Percentiles rank a stretch among this genome's conserved stretches.
These are phyloP conservation scores for Pulicaria dysenterica DNA, from an alignment of 129 eudicot species.

Conservation along the genomic window DNA sequence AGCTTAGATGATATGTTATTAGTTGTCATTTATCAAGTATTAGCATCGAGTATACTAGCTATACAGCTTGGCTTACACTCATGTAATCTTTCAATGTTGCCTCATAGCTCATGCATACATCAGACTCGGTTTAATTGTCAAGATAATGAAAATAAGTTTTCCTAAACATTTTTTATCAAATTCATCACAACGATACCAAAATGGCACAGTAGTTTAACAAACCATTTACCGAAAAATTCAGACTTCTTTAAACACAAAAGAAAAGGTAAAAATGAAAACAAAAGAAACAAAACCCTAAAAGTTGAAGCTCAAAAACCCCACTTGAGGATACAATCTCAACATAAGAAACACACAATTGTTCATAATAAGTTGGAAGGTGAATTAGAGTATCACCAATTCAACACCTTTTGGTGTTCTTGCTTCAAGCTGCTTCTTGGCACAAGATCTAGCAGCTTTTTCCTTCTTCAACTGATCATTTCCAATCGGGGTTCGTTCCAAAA, in stretches of 20 bases:
- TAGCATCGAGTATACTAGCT: too few relatives aligned
- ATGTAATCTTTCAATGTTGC: too few relatives aligned
- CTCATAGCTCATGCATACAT: background rate
- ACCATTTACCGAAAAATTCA: background rate
- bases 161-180: background rate
- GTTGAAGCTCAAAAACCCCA: constrained; percentile 6
- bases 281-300: background rate
- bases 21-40: too few relatives aligned
- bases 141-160: background rate
- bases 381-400: constrained; percentile 51
- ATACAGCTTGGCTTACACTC: too few relatives aligned
- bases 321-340: constrained; percentile 17
- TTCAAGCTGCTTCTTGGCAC: constrained; percentile 54
- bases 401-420: constrained; percentile 45
- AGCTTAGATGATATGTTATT: too few relatives aligned
- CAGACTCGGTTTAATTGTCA: background rate
- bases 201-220: background rate
- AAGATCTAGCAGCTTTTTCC: constrained; percentile 55
- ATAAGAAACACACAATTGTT: constrained; percentile 13
- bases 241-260: background rate
- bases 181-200: background rate
- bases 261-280: background rate
- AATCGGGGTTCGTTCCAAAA: constrained; percentile 45
- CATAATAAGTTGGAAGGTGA: background rate
- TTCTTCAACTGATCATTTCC: constrained; percentile 40